These are phyloP conservation scores for Lotmaria passim DNA, from an alignment of 208 protist genomes.

Conservation along the genomic window DNA sequence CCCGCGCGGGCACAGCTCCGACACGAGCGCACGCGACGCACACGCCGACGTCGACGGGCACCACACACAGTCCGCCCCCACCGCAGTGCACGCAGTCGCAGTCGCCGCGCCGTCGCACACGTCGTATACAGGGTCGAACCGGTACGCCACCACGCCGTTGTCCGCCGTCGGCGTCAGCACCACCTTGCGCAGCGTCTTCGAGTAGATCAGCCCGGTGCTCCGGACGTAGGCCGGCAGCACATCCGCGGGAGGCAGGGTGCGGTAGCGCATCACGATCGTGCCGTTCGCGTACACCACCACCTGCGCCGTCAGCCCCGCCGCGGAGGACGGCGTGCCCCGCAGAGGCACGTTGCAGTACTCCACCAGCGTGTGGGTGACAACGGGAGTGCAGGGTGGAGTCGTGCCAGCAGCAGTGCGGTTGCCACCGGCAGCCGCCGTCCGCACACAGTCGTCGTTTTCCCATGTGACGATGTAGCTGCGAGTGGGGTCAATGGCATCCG, in stretches of 20 bases:
- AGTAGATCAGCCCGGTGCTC: constrained; percentile 27
- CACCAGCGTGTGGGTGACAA: constrained; percentile 2
- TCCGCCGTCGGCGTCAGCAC: constrained; percentile 23
- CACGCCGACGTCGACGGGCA: constrained; percentile 25
- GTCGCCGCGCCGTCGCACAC: constrained; percentile 3
- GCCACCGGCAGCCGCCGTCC: too few species aligned
- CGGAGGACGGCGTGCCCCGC: not conserved
- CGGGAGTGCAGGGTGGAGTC: not conserved
- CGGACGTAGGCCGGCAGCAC: not conserved
- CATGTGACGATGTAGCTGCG: not conserved
- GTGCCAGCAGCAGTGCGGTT: too few species aligned
- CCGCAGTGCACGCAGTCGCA: constrained; percentile 8
- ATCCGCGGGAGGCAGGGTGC: constrained; percentile 29
- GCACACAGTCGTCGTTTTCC: constrained; percentile 5
- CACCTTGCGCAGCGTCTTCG: constrained; percentile 22
- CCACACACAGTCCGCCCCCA: constrained; percentile 24
- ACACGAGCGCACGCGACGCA: not conserved
- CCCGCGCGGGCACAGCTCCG: constrained; percentile 29
- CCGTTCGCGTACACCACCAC: constrained; percentile 47
- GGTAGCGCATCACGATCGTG: constrained; percentile 59
- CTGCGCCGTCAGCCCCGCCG: constrained; percentile 44
- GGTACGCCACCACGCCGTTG: constrained; percentile 32
- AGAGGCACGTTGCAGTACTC: constrained; percentile 27
- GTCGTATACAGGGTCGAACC: constrained; percentile 27
- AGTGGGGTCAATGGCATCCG: constrained; percentile 12